Conservation (phyloP, 306 rosid genomes). For the Rosa rugosa region DNA sequence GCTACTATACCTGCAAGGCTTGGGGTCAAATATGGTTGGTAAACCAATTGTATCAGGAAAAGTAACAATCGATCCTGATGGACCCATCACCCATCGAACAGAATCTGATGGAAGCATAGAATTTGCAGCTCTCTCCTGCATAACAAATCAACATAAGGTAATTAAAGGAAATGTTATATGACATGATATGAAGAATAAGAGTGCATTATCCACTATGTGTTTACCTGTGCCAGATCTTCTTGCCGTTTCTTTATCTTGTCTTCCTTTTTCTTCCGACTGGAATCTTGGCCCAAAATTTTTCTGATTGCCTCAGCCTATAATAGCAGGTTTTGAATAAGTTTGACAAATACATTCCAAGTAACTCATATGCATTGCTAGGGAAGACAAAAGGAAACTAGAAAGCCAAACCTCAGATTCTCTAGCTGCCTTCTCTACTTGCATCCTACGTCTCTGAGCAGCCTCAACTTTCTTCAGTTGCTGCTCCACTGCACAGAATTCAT, state of each 20-base stretch:
- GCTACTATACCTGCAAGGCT: constrained; percentile 40
- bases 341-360: neutral
- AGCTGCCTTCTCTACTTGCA: constrained; percentile 63
- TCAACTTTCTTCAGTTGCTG: constrained; percentile 58
- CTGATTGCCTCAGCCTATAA: constrained; percentile 58
- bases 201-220: neutral
- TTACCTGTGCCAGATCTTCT: constrained; percentile 45
- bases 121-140: constrained; percentile 51
- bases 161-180: neutral
- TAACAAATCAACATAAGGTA: neutral
- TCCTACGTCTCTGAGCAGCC: constrained; percentile 58
- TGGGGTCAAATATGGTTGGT: constrained; percentile 49
- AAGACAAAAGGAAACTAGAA: neutral
- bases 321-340: neutral
- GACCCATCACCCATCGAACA: constrained; percentile 50
- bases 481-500: constrained; percentile 46
- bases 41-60: constrained; percentile 54
- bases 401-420: constrained; percentile 58
- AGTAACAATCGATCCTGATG: constrained; percentile 49
- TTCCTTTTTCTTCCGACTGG: constrained; percentile 55
- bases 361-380: neutral
- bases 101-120: constrained; percentile 42
- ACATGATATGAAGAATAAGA: neutral
- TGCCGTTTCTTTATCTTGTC: constrained; percentile 51
- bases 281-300: constrained; percentile 62